Percentiles rank a stretch among this genome's conserved stretches.
phyloP scores from a whole-genome alignment of 352 stramenopile genomes.

The Blastocystis sp. region DNA sequence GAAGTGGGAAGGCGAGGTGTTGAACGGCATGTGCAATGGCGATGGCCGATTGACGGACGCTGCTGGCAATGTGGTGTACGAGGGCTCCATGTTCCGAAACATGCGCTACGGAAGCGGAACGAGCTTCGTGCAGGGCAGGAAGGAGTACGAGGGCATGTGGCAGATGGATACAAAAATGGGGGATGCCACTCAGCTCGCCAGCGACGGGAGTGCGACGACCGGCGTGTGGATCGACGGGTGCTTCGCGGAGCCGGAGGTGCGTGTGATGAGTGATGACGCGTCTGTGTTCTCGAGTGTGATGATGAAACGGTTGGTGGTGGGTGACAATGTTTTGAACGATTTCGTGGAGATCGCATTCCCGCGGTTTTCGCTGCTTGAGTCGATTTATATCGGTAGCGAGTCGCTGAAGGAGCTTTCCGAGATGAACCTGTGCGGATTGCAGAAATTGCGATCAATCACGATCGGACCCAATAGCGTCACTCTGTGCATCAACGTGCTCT shows the following conservation, averaged over 20 bases:
- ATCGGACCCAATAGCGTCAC: constrained; percentile 22
- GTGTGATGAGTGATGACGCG: background rate
- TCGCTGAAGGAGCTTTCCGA: constrained; percentile 38
- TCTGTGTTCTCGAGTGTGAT: background rate
- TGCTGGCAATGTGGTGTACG: background rate
- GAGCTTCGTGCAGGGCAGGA: constrained; percentile 21
- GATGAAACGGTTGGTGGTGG: background rate
- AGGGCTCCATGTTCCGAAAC: constrained; percentile 54
- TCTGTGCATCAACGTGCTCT: constrained; percentile 9
- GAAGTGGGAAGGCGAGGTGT: constrained; percentile 1
- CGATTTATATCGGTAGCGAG: background rate
- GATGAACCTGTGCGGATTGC: constrained; percentile 22
- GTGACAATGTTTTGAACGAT: constrained; percentile 42
- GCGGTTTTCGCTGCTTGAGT: constrained; percentile 16
- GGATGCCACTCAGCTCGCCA: background rate
- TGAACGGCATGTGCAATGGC: background rate
- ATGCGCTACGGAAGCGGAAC: constrained; percentile 24
- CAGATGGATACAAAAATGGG: constrained; percentile 18
- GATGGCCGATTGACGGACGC: background rate
- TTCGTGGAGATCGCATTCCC: constrained; percentile 50
- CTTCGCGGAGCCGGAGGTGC: constrained; percentile 9
- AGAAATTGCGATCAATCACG: background rate
- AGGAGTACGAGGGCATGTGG: constrained; percentile 49
- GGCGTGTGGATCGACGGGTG: constrained; percentile 44
- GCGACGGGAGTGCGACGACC: background rate